Percentiles rank a stretch among this genome's conserved stretches.
These are phyloP conservation scores for Pezicula rhizophila DNA, from an alignment of 2,329 filamentous ascomycete species.

Conservation along the genomic window DNA sequence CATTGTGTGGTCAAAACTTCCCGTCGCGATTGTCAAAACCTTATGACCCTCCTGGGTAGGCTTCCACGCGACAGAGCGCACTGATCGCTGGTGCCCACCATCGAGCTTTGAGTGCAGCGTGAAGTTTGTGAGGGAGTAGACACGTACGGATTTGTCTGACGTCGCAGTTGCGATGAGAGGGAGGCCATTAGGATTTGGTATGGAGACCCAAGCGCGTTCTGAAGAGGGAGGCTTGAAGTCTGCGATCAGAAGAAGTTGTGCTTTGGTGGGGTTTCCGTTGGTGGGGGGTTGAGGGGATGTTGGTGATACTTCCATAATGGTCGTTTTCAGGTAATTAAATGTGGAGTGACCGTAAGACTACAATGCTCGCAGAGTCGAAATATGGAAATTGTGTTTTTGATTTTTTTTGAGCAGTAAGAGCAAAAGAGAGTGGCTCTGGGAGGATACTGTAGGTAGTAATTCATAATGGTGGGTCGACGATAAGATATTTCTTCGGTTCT, in stretches of 20 bases:
- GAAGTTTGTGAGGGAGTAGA: constrained; percentile 82
- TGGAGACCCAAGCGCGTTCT: constrained; percentile 77
- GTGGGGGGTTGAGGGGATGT: not conserved
- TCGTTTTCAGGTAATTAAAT: too few species aligned
- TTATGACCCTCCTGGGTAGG: constrained; percentile 53
- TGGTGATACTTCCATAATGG: too few species aligned
- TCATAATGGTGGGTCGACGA: too few species aligned
- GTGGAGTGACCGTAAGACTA: too few species aligned
- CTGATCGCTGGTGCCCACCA: constrained; percentile 84
- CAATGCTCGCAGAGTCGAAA: too few species aligned
- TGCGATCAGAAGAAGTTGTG: constrained; percentile 14
- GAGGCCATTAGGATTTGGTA: constrained; percentile 72
- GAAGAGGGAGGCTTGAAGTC: constrained; percentile 44
- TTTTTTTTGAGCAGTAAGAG: too few species aligned
- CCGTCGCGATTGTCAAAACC: constrained; percentile 78
- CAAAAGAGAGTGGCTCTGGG: too few species aligned
- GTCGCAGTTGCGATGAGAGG: constrained; percentile 86
- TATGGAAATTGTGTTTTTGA: too few species aligned
- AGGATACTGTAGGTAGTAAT: too few species aligned
- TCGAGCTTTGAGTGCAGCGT: constrained; percentile 72
- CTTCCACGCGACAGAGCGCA: constrained; percentile 87
- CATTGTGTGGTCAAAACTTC: constrained; percentile 88
- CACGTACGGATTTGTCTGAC: constrained; percentile 76
- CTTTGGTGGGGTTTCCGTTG: constrained; percentile 1
- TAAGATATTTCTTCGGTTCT: too few species aligned